Evolutionary conservation across 2,329 filamentous ascomycete genomes (phyloP).

Genomic region (Exophiala aquamarina): DNA sequence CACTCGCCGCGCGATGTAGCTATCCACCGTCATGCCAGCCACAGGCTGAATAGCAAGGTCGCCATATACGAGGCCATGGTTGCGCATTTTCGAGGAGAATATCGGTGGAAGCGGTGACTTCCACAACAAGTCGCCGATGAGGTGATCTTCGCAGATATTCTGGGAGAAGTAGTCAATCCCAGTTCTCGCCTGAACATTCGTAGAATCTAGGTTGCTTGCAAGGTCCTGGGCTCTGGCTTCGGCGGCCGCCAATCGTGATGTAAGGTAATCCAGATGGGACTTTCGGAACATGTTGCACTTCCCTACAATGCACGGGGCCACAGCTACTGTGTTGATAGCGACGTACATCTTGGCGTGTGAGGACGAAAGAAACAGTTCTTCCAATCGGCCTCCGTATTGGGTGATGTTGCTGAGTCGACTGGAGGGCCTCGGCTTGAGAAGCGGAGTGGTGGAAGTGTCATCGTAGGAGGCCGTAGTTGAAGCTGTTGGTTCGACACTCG

Average conservation of each 20-base stretch:
- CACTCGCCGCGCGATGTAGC: conserved; percentile 78
- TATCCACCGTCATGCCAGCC: conserved; percentile 71
- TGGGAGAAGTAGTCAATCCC: conserved; percentile 92
- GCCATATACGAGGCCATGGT: conserved; percentile 80
- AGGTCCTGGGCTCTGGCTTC: conserved; percentile 42
- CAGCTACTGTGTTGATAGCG: conserved; percentile 87
- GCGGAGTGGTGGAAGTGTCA: conserved; percentile 5
- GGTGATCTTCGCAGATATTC: conserved; percentile 96
- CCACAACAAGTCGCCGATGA: conserved; percentile 93
- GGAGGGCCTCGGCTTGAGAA: background rate
- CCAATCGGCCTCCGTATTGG: conserved; percentile 70
- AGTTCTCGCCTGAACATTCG: conserved; percentile 3
- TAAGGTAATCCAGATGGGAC: conserved; percentile 78
- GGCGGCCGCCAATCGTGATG: conserved; percentile 51
- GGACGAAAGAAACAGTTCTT: conserved; percentile 93
- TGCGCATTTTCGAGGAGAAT: conserved; percentile 47
- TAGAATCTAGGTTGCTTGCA: conserved; percentile 32
- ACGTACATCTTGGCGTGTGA: conserved; percentile 97
- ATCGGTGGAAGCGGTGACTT: conserved; percentile 55
- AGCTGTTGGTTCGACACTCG: conserved; percentile 5
- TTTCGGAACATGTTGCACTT: conserved; percentile 99
- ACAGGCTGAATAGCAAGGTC: conserved; percentile 91
- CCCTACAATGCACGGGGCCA: conserved; percentile 91
- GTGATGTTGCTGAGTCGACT: conserved; percentile 2
- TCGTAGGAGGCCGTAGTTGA: conserved; percentile 13